Conservation (phyloP, 139 green algal genomes). For the Haematococcus sp. region DNA sequence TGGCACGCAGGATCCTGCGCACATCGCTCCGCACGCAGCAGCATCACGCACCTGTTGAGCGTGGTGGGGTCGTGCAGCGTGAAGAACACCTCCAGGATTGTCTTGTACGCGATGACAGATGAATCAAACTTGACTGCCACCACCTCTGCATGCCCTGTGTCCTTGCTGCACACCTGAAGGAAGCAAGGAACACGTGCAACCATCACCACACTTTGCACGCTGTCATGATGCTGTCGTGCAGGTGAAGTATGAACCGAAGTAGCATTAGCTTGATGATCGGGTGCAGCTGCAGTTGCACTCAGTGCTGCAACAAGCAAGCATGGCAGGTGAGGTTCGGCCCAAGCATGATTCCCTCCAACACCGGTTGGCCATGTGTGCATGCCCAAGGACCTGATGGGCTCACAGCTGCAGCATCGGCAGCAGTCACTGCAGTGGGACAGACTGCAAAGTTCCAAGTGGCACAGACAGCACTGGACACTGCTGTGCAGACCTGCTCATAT, state of each 20-base stretch:
- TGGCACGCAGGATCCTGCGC: too few relatives aligned
- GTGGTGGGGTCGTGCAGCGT: constrained; percentile 57
- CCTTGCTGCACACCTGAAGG: constrained; percentile 47
- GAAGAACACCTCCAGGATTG: constrained; percentile 52
- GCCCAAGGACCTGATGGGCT: too few relatives aligned
- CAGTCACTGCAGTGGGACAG: not conserved
- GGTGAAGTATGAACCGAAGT: too few relatives aligned
- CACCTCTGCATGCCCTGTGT: constrained; percentile 65
- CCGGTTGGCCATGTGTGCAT: too few relatives aligned
- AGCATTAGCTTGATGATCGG: too few relatives aligned
- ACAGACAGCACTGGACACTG: not conserved
- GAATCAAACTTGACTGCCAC: constrained; percentile 54
- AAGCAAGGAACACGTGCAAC: too few relatives aligned
- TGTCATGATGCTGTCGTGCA: not conserved
- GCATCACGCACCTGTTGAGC: constrained; percentile 55
- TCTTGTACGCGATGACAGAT: constrained; percentile 32
- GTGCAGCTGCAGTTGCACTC: too few relatives aligned
- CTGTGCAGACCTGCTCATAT: constrained; percentile 31
- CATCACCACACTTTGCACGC: not conserved
- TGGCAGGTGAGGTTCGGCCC: too few relatives aligned
- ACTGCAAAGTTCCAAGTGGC: not conserved
- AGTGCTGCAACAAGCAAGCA: too few relatives aligned
- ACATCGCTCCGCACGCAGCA: too few relatives aligned
- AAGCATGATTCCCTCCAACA: too few relatives aligned
- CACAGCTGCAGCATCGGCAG: too few relatives aligned